Evolutionary conservation across 208 protist genomes (phyloP), one percentile per base, ranked within the genome.

Genomic region (Crithidia sp.): DNA sequence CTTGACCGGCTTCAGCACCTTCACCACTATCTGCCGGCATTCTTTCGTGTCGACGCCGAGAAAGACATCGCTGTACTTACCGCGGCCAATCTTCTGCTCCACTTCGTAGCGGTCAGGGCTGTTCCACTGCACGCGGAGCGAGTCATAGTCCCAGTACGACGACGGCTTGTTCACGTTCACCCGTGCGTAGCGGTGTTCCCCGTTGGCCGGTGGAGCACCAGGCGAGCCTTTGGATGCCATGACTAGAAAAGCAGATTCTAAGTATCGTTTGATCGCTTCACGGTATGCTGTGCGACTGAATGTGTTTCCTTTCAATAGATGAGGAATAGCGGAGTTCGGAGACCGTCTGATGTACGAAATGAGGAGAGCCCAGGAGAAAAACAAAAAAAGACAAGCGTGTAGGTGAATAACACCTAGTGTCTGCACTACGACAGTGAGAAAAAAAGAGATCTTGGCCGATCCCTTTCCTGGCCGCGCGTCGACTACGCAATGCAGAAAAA

Each of bases 1-100:
- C 82, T 99, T 99, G 3, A 99, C 98, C 7, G 98, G 98, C 79
- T 99, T 99, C 40, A 99, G 89, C 47, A 99, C 98, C 87, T 99
- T 99, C 61, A 99, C 98, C 2, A 99, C 96, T 58, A 99, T 97
- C 47, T 90, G 82, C n/a, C 90, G 82, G 47, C 82, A 82, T 17
- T 89, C 85, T 28, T 88, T 86, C 19, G 83, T 90, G 74, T 99
- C 95, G n/a, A 96, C 85, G 7, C 98, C 99, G 68, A 99, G 90
- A 89, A 99, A 99, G 28, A 99, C 99, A 79, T 99, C 99, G 67
- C 94, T 99, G 92, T 99, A 99, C 91, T 99, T 99, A 50, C 97
- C 97, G 17, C 95, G 85, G 41, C 98, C 98, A 76, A 99, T 93
- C 77, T 99, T 99, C 58, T 87, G 70, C 64, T 92, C 92, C 61